These are phyloP conservation scores for Naegleria gruberi DNA, from an alignment of 208 protist species.

Conservation along the genomic window DNA sequence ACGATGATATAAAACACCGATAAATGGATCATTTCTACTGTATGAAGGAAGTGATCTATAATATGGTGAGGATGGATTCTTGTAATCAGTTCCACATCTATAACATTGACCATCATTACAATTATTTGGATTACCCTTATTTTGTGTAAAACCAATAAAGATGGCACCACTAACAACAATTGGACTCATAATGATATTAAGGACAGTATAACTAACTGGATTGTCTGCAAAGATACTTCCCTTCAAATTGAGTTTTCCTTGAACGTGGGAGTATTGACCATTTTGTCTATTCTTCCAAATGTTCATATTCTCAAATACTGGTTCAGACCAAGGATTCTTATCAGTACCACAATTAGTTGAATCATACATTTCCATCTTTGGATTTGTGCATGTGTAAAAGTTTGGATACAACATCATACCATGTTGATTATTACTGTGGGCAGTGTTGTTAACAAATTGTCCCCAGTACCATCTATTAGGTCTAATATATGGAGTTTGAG, in stretches of 20 bases:
- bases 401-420: slow-evolving; percentile 27
- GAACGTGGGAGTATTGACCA: neutral
- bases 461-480: neutral
- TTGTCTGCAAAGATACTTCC: neutral
- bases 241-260: neutral
- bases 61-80: neutral
- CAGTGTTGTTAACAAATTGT: slow-evolving; percentile 32
- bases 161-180: neutral
- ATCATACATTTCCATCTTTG: neutral
- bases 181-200: neutral
- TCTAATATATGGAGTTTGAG: neutral
- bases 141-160: neutral
- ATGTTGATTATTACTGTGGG: slow-evolving; percentile 34
- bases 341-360: neutral
- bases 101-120: neutral
- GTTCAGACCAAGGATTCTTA: neutral
- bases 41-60: neutral
- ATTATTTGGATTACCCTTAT: neutral
- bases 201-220: neutral
- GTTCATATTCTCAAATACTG: neutral
- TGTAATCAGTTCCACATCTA: neutral
- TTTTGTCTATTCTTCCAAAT: neutral
- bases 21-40: neutral
- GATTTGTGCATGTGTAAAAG: neutral
- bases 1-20: neutral